A percentile compares a stretch with the other conserved stretches of the same genome.
Evolutionary conservation across 2,329 filamentous ascomycete species (phyloP).

Genomic region (Zymoseptoria ardabiliae): DNA sequence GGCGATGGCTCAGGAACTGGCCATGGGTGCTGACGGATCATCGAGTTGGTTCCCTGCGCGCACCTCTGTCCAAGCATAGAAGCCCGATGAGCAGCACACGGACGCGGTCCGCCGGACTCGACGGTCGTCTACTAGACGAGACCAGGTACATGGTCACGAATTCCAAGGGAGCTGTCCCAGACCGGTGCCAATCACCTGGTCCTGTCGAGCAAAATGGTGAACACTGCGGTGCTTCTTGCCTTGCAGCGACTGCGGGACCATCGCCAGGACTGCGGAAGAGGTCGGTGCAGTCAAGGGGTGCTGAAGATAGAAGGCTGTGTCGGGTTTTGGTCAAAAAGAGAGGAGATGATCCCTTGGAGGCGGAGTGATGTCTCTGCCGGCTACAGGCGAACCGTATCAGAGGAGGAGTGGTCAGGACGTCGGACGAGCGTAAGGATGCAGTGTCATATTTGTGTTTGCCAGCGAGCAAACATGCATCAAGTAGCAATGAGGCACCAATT

Average conservation of each 20-base stretch:
- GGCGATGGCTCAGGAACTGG: not conserved
- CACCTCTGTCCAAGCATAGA: not conserved
- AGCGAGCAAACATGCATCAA: not conserved
- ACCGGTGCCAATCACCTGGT: too few relatives aligned
- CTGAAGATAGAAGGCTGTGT: not conserved
- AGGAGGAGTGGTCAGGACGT: not conserved
- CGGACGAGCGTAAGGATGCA: not conserved
- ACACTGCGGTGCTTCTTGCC: not conserved
- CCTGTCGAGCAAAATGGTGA: not conserved
- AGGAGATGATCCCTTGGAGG: not conserved
- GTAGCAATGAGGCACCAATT: not conserved
- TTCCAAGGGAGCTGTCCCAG: not conserved
- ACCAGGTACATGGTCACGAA: not conserved
- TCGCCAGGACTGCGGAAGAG: not conserved
- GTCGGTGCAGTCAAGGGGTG: not conserved
- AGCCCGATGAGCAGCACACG: not conserved
- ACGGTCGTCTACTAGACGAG: not conserved
- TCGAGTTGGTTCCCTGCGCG: not conserved
- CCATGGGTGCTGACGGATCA: not conserved
- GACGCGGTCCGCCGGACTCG: not conserved
- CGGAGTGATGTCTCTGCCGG: not conserved
- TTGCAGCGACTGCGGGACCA: not conserved
- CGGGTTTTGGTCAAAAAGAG: not conserved
- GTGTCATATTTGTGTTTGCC: not conserved
- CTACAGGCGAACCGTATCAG: not conserved